These are phyloP conservation scores for Microglena sp. DNA, from an alignment of 139 green algal species.

Conservation along the genomic window DNA sequence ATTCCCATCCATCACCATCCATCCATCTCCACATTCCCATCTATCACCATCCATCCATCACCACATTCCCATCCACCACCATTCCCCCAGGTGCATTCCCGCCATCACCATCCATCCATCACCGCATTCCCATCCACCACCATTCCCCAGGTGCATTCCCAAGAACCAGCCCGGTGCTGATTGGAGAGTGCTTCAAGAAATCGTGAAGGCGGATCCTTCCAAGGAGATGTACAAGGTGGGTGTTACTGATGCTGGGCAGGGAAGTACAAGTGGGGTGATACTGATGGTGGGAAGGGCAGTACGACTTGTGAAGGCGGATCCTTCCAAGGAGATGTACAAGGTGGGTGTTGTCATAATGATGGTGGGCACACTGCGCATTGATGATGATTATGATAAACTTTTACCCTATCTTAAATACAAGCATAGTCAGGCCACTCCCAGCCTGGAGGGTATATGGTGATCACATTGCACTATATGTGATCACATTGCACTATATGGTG, in stretches of 20 bases:
- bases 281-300: neutral
- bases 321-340: neutral
- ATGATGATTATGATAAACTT: neutral
- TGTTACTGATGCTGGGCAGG: neutral
- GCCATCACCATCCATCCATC: too few species aligned
- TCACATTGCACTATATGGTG: too few species aligned
- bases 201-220: constrained; percentile 57
- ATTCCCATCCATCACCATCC: neutral
- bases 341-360: neutral
- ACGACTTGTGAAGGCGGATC: neutral
- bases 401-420: neutral
- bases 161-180: constrained; percentile 83
- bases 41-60: too few species aligned
- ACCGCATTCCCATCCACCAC: neutral
- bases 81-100: too few species aligned
- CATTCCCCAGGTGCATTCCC: constrained; percentile 66
- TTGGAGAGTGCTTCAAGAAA: constrained; percentile 80
- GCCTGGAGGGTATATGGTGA: neutral
- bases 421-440: neutral
- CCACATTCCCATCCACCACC: too few species aligned
- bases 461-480: neutral
- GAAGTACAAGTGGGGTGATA: neutral
- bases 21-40: too few species aligned
- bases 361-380: neutral
- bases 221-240: constrained; percentile 57